A percentile compares a stretch with the other conserved stretches of the same genome.
These are phyloP conservation scores for Suillus variegatus DNA, from an alignment of 768 basidiomycete genomes.

Conservation along the genomic window DNA sequence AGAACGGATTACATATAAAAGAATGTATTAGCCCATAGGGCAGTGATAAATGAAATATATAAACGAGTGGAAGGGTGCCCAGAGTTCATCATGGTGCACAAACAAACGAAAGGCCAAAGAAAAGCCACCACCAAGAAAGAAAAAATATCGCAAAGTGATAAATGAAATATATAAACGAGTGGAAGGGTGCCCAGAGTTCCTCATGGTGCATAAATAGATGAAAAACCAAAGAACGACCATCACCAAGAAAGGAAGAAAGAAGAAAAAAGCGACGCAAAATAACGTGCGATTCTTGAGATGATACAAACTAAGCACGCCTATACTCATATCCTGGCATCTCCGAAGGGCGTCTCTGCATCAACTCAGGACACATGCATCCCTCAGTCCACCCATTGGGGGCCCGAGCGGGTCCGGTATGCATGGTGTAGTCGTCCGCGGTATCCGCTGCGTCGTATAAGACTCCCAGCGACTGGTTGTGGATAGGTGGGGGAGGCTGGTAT, in stretches of 20 bases:
- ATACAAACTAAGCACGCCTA: not conserved
- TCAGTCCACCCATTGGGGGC: not conserved
- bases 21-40: too few relatives aligned
- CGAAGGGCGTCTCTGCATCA: not conserved
- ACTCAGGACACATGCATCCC: constrained; percentile 1
- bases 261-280: not conserved
- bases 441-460: not conserved
- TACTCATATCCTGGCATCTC: not conserved
- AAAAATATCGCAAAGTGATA: too few relatives aligned
- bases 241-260: not conserved
- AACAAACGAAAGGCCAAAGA: too few relatives aligned
- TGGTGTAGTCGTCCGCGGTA: not conserved
- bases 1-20: too few relatives aligned
- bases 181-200: too few relatives aligned
- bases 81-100: too few relatives aligned
- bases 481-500: not conserved
- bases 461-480: not conserved
- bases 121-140: too few relatives aligned
- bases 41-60: too few relatives aligned
- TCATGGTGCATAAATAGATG: not conserved
- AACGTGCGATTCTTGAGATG: not conserved
- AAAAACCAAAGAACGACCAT: not conserved
- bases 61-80: too few relatives aligned
- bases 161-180: too few relatives aligned
- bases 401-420: not conserved